Evolutionary conservation across 352 stramenopile genomes (phyloP), one percentile per base, ranked within the genome.

Genomic region (Phytopythium aichiense): DNA sequence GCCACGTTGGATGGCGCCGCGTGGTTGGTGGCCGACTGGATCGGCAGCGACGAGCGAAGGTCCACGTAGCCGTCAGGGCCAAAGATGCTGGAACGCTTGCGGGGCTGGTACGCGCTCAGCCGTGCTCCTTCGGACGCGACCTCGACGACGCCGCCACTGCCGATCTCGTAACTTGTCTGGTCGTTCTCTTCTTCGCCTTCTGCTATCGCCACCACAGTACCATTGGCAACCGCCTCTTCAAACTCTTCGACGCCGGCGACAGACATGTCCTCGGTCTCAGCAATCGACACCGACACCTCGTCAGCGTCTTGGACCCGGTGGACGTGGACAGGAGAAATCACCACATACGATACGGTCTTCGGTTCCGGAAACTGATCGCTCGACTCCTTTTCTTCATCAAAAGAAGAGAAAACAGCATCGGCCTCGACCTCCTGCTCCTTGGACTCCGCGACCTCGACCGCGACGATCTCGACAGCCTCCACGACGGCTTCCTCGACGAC

Each of bases 61-160:
- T 13, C n/a, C 48, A 54, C 51, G 31, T 56, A 56, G 18, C 51
- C 51, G 31, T 56, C 51, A 8, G 30, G 51, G 16, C 30, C 51
- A 30, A 56, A 56, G 63, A 35, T 51, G 40, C 50, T 73, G 54
- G 38, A 63, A 13, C 50, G 68, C 67, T 20, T 64, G 40, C 51
- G 66, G 59, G 50, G 43, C 51, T 67, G 65, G 22, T 58, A 64
- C 18, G 43, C 51, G 6, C 51, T 49, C 63, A 58, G 52, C 25
- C 56, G 1, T 49, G 43, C 9, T 57, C 60, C 7, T 49, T 56
- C 25, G 50, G 56, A 23, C 7, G 51, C 51, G 9, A 56, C 51
- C 31, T 56, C 51, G 28, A 56, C 51, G 3, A 18, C 18, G 3
- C 51, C 51, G 9, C n/a, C n/a, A 20, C 31, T 45, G 16, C 51